Conservation (phyloP, 2,329 filamentous ascomycete genomes). For the Ascochyta clinopodiicola region DNA sequence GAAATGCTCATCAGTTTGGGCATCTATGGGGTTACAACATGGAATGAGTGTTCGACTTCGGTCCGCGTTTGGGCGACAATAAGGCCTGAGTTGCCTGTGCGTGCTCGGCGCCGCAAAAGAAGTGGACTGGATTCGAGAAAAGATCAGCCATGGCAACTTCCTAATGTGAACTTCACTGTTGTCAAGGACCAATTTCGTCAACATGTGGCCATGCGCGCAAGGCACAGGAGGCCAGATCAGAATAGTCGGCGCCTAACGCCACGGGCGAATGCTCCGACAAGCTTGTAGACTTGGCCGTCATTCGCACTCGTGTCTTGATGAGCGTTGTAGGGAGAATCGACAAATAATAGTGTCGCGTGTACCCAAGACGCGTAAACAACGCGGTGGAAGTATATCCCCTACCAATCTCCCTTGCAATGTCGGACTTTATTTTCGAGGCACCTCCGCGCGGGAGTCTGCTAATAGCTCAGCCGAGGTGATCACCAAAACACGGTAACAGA, state of each 20-base stretch:
- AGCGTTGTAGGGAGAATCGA: not conserved
- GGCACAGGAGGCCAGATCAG: slow-evolving; percentile 3
- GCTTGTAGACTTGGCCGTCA: not conserved
- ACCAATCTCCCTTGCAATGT: slow-evolving; percentile 18
- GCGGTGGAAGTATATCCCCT: slow-evolving; percentile 6
- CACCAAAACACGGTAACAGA: slow-evolving; percentile 11
- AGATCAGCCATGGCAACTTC: slow-evolving; percentile 20
- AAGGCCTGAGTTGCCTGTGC: slow-evolving; percentile 19
- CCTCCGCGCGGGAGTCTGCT: slow-evolving; percentile 7
- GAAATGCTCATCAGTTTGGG: slow-evolving; percentile 3
- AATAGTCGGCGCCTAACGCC: slow-evolving; percentile 4
- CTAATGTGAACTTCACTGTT: not conserved
- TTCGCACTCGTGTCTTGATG: not conserved
- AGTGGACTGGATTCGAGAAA: slow-evolving; percentile 24
- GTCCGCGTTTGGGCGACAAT: slow-evolving; percentile 1
- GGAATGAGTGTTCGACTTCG: not conserved
- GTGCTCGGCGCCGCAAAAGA: slow-evolving; percentile 24
- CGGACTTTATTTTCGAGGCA: not conserved
- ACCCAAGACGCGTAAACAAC: slow-evolving; percentile 16
- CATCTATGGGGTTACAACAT: slow-evolving; percentile 2
- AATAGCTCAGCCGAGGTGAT: slow-evolving; percentile 13
- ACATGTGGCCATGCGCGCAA: not conserved
- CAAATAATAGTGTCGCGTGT: not conserved
- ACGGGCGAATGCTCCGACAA: slow-evolving; percentile 2
- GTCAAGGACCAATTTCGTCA: slow-evolving; percentile 3